These are phyloP conservation scores for Globisporangium spinosum DNA, from an alignment of 352 stramenopile species.

Conservation along the genomic window DNA sequence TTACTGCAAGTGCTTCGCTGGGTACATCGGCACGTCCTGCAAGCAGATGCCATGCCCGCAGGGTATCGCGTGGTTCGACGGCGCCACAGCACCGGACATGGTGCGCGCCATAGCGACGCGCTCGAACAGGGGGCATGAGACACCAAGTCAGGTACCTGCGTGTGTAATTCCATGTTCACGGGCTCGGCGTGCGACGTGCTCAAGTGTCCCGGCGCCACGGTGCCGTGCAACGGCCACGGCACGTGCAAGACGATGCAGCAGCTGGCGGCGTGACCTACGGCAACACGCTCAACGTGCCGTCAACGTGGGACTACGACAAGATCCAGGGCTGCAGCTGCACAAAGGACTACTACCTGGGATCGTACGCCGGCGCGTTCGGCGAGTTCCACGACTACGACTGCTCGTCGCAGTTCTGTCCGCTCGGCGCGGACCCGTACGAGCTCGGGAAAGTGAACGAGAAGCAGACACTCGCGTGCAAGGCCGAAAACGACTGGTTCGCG, in stretches of 20 bases:
- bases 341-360: slow-evolving; percentile 61
- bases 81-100: slow-evolving; percentile 40
- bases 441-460: slow-evolving; percentile 65
- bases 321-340: slow-evolving; percentile 82
- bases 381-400: slow-evolving; percentile 70
- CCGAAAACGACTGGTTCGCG: slow-evolving; percentile 51
- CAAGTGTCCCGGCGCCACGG: slow-evolving; percentile 33
- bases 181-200: slow-evolving; percentile 73
- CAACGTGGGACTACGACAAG: slow-evolving; percentile 82
- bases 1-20: slow-evolving; percentile 77
- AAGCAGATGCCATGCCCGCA: slow-evolving; percentile 51
- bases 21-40: slow-evolving; percentile 69
- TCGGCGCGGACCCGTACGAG: slow-evolving; percentile 84
- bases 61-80: slow-evolving; percentile 70
- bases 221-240: slow-evolving; percentile 63
- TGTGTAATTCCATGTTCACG: slow-evolving; percentile 67
- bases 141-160: slow-evolving; percentile 46
- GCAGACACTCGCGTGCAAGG: slow-evolving; percentile 54
- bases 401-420: slow-evolving; percentile 77
- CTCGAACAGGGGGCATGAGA: slow-evolving; percentile 59
- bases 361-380: slow-evolving; percentile 50
- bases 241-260: slow-evolving; percentile 76
- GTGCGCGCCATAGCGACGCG: slow-evolving; percentile 47
- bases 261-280: slow-evolving; percentile 67
- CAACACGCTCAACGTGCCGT: slow-evolving; percentile 43